Conservation (phyloP, 306 rosid species). For the Vigna reflexopilosa region DNA sequence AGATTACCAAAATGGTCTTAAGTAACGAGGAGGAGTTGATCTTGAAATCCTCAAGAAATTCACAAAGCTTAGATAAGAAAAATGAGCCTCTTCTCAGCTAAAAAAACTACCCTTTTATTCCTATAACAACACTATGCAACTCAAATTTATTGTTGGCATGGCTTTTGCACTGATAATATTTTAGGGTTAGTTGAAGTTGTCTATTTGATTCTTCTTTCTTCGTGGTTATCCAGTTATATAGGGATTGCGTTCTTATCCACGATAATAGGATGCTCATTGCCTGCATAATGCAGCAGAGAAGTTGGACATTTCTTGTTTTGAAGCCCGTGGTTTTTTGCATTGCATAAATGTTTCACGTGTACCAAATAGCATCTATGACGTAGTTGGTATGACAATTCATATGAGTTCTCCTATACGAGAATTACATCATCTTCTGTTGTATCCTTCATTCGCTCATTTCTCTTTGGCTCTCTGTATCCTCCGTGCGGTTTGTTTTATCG, state of each 20-base stretch:
- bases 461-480: background rate
- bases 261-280: background rate
- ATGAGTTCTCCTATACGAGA: background rate
- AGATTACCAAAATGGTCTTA: too few species aligned
- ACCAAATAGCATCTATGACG: background rate
- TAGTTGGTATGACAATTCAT: slow-evolving; percentile 16
- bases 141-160: background rate
- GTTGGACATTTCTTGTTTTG: background rate
- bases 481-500: slow-evolving; percentile 18
- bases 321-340: background rate
- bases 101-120: too few species aligned
- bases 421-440: slow-evolving; percentile 13
- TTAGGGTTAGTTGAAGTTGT: background rate
- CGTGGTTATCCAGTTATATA: slow-evolving; percentile 7
- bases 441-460: slow-evolving; percentile 3
- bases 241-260: slow-evolving; percentile 21
- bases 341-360: background rate
- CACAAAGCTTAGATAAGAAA: too few species aligned
- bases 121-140: too few species aligned
- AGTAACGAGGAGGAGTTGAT: too few species aligned
- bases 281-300: background rate
- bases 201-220: background rate
- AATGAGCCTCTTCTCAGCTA: too few species aligned
- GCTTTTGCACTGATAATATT: background rate
- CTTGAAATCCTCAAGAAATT: too few species aligned